Conservation (phyloP, 108 stramenopile species). For the Stephanodiscus minutulus region DNA sequence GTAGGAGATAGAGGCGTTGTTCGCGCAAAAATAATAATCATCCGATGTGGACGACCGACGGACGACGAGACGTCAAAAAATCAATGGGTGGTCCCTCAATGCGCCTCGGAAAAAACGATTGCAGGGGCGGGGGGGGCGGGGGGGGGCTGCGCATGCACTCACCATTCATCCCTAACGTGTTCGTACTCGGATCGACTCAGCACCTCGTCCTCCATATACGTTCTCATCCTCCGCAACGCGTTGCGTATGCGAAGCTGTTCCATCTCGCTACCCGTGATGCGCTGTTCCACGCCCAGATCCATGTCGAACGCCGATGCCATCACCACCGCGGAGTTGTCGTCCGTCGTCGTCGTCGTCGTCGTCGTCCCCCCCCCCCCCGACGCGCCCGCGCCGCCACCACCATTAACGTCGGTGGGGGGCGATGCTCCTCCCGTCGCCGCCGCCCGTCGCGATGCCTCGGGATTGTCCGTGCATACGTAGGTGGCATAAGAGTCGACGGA, state of each 20-base stretch:
- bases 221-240: slow-evolving; percentile 56
- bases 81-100: too few species aligned
- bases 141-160: slow-evolving; percentile 13
- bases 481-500: slow-evolving; percentile 29
- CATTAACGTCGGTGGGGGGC: too few species aligned
- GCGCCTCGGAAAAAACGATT: not conserved
- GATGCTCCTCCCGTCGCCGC: not conserved
- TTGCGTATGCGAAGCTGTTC: slow-evolving; percentile 59
- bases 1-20: not conserved
- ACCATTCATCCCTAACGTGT: slow-evolving; percentile 62
- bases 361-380: not conserved
- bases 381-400: too few species aligned
- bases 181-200: slow-evolving; percentile 67
- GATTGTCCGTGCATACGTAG: slow-evolving; percentile 40
- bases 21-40: too few species aligned
- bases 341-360: not conserved
- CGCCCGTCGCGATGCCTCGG: slow-evolving; percentile 25
- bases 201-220: slow-evolving; percentile 75
- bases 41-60: too few species aligned
- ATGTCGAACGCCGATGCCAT: slow-evolving; percentile 3
- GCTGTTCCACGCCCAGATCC: slow-evolving; percentile 34
- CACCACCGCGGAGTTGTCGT: not conserved
- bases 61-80: too few species aligned
- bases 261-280: slow-evolving; percentile 48
- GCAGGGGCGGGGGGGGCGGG: not conserved